phyloP scores from a whole-genome alignment of 2,329 filamentous ascomycete species.

The Calonectria pteridis region DNA sequence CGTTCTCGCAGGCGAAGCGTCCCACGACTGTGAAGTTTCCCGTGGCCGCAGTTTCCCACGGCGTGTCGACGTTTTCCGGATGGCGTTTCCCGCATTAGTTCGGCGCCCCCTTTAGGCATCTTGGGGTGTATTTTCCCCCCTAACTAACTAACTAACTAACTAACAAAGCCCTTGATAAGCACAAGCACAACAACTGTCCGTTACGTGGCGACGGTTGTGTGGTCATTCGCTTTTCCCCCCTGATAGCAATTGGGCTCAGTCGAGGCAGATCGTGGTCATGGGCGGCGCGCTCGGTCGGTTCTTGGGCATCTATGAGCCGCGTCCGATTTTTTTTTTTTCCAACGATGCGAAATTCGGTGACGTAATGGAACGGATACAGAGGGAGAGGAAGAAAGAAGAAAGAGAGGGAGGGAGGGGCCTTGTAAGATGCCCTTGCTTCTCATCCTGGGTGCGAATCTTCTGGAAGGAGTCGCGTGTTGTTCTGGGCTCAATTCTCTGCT shows the following conservation, averaged over 20 bases:
- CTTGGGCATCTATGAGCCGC: background rate
- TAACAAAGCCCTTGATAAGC: background rate
- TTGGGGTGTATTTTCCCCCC: background rate
- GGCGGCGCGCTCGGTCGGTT: no score
- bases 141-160: background rate
- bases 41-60: background rate
- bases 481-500: background rate
- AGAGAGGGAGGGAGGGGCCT: no score
- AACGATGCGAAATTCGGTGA: background rate
- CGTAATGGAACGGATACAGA: background rate
- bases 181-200: background rate
- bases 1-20: background rate
- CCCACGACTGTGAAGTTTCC: background rate
- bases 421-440: background rate
- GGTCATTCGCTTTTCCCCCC: background rate
- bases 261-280: no score
- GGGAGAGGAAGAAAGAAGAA: background rate
- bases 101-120: background rate
- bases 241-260: conserved; percentile 29
- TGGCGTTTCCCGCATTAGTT: background rate
- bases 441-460: background rate
- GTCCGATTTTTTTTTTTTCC: background rate
- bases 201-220: background rate
- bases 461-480: background rate
- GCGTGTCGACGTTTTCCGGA: background rate